A percentile compares a stretch with the other conserved stretches of the same genome.
phyloP scores from a whole-genome alignment of 306 rosid genomes.

The Sicyos baderoa region DNA sequence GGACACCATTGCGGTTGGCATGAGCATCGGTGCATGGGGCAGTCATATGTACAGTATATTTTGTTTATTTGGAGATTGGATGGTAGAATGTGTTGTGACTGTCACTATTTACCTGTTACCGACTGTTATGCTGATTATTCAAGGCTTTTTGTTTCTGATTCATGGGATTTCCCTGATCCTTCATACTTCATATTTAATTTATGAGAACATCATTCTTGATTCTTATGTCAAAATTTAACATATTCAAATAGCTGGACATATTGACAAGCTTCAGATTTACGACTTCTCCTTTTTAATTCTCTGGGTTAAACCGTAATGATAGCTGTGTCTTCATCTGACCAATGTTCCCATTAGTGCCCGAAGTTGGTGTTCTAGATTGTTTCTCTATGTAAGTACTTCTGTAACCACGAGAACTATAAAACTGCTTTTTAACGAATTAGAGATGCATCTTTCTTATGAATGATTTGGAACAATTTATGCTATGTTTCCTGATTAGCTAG shows the following conservation, averaged over 20 bases:
- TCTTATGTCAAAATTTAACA: conserved; percentile 24
- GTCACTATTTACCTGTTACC: conserved; percentile 40
- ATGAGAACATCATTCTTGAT: conserved; percentile 27
- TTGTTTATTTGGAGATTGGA: conserved; percentile 43
- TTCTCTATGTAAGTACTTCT: background rate
- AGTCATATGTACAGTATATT: conserved; percentile 71
- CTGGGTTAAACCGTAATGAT: background rate
- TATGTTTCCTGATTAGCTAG: background rate
- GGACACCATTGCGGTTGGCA: conserved; percentile 34
- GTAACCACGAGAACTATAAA: background rate
- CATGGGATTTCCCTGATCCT: conserved; percentile 28
- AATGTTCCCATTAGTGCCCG: background rate
- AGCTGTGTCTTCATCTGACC: background rate
- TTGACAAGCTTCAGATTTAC: background rate
- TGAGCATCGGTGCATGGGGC: conserved; percentile 31
- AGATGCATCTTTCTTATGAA: background rate
- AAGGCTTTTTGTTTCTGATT: conserved; percentile 39
- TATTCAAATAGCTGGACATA: conserved; percentile 8
- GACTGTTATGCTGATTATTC: conserved; percentile 42
- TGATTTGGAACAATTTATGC: background rate
- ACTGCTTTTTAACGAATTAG: background rate
- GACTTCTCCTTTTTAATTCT: background rate
- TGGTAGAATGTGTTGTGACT: conserved; percentile 41
- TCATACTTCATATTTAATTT: conserved; percentile 18
- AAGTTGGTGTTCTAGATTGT: background rate